Evolutionary conservation across 306 rosid species (phyloP), one percentile per base, ranked within the genome.

Genomic region (Malus fusca): DNA sequence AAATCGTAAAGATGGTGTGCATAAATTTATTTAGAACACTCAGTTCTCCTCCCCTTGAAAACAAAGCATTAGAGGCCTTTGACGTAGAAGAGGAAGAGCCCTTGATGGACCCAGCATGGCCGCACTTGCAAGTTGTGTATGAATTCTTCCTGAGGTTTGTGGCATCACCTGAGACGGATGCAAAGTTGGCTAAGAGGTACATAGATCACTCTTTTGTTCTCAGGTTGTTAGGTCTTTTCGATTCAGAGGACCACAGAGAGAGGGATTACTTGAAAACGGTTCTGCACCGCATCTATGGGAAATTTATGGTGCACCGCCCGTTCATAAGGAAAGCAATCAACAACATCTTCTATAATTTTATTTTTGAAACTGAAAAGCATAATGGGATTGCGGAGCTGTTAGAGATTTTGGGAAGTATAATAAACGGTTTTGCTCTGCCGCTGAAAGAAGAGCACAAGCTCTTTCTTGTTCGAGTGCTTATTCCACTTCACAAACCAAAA

Each of bases 391-490:
- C 97, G 0, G 99, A 95, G 74, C 87, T 95, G 65, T 85, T 95
- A 33, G 99, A 95, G 80, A 92, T 95, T 79, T 81, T 95, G 90
- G 99, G 99, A 68, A 95, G 97, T 87, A 95, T 95, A 82, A 95
- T 95, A 66, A 95, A 92, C 63, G 99, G 99, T 73, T 95, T 95
- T 73, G 99, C 97, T 74, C 84, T 95, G 82, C 99, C 99, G 1
- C 77, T 95, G 77, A 95, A 95, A 86, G 99, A 95, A 88, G 99
- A 95, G 85, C 99, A 95, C 86, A 95, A 95, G 78, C 88, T 95
- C 53, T 95, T 95, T 83, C 97, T 95, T 72, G 96, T 90, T 55
- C 89, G 99, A 75, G 96, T 91, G 65, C 93, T 95, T 62, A 90
- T 95, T 83, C 99, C 99, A 59, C 97, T 95, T 79, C 99, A 95